Conservation (phyloP, 805 yeast genomes). For the Wickerhamomyces strasburgensis region DNA sequence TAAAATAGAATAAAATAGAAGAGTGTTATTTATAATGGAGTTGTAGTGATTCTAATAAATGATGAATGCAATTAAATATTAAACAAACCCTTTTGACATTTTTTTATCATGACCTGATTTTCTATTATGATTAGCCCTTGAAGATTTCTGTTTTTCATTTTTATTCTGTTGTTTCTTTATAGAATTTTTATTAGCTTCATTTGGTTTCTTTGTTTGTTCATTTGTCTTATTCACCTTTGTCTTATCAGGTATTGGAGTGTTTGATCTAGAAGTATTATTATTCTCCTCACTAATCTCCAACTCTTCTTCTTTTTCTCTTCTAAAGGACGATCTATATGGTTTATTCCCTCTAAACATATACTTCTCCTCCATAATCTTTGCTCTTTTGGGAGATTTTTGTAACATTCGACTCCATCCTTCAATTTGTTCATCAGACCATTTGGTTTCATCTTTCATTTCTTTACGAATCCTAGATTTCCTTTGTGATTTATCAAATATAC, state of each 20-base stretch:
- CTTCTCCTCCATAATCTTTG: constrained; percentile 56
- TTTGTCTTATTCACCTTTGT: constrained; percentile 7
- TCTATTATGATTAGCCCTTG: constrained; percentile 60
- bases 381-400: constrained; percentile 57
- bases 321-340: constrained; percentile 23
- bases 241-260: not conserved
- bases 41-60: no score
- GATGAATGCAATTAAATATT: not conserved
- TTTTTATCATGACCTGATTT: constrained; percentile 59
- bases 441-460: constrained; percentile 44
- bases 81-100: constrained; percentile 20
- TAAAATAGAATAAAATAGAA: not conserved
- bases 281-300: constrained; percentile 5
- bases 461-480: constrained; percentile 50
- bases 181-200: no score
- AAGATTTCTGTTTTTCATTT: constrained; percentile 52
- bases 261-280: constrained; percentile 1
- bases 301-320: constrained; percentile 12
- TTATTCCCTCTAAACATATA: constrained; percentile 44
- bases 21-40: no score
- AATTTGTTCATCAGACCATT: constrained; percentile 85
- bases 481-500: constrained; percentile 39
- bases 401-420: constrained; percentile 91
- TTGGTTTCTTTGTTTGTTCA: constrained; percentile 2
- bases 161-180: constrained; percentile 36